phyloP scores from a whole-genome alignment of 164 flowering plant genomes.

The Magnolia changhungtana region DNA sequence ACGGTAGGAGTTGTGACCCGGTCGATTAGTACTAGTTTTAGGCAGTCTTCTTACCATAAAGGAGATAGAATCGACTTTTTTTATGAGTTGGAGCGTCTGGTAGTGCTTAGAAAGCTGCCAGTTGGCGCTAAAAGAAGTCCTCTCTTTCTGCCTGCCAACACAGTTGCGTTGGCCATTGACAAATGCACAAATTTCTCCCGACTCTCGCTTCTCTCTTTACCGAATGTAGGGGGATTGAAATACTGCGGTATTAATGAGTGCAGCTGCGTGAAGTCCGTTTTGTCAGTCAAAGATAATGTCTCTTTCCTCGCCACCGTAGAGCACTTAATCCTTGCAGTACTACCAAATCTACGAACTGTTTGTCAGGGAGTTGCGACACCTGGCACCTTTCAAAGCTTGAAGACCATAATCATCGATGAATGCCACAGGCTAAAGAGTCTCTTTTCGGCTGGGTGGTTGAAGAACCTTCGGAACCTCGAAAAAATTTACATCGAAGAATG shows the following conservation, averaged over 20 bases:
- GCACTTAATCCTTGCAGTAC: no score
- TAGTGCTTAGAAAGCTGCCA: neutral
- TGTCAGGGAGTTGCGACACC: neutral
- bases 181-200: no score
- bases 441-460: neutral
- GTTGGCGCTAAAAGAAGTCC: neutral
- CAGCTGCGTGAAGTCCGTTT: neutral
- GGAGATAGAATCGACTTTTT: no score
- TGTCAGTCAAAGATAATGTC: no score
- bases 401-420: accelerated
- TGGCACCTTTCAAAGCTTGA: neutral
- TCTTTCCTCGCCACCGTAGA: no score
- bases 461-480: neutral
- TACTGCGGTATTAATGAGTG: no score
- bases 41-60: no score
- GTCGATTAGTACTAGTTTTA: no score
- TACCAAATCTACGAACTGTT: no score
- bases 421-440: neutral
- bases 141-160: neutral
- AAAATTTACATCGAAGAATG: accelerated
- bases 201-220: no score
- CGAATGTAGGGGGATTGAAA: no score
- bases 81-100: neutral
- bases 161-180: accelerated
- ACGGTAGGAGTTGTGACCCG: neutral